Percentiles rank a stretch among this genome's conserved stretches.
Conservation (phyloP, 116 monocot genomes). For the Phalaenopsis hybrid region DNA sequence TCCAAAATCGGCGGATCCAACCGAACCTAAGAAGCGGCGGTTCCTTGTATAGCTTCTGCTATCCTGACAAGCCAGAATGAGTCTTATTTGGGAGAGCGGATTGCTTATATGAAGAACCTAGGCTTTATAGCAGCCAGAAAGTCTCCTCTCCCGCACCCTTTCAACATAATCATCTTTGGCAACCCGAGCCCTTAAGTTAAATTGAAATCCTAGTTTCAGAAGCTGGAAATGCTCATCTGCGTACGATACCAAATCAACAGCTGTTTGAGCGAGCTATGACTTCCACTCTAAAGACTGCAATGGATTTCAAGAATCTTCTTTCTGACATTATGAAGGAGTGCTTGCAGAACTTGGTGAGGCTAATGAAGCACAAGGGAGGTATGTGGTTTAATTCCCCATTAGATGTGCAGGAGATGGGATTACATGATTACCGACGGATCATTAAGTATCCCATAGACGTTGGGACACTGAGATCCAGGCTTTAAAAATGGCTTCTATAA, state of each 20-base stretch:
- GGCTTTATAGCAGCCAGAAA: conserved; percentile 11
- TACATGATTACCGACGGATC: conserved; percentile 75
- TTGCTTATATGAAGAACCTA: conserved; percentile 56
- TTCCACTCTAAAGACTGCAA: neutral
- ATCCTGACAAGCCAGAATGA: conserved; percentile 58
- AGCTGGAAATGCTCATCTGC: neutral
- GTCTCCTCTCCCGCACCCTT: conserved; percentile 14
- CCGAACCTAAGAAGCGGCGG: conserved; percentile 17
- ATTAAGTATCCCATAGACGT: conserved; percentile 86
- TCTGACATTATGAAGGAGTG: conserved; percentile 63
- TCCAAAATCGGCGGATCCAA: conserved; percentile 8
- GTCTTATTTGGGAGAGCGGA: conserved; percentile 46
- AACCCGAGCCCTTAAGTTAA: neutral
- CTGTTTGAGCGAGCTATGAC: neutral
- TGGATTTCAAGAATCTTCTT: conserved; percentile 17
- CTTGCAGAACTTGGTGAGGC: conserved; percentile 41
- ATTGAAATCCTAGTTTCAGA: neutral
- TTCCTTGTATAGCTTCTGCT: conserved; percentile 54
- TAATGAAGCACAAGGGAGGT: too few relatives aligned
- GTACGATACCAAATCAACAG: neutral
- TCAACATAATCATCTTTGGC: neutral
- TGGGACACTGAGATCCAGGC: conserved; percentile 61
- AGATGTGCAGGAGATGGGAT: conserved; percentile 48
- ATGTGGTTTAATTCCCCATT: conserved; percentile 45
- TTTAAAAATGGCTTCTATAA: conserved; percentile 34